Evolutionary conservation across 345 rosid species (phyloP), one percentile per base, ranked within the genome.

Genomic region (Brassica incana): DNA sequence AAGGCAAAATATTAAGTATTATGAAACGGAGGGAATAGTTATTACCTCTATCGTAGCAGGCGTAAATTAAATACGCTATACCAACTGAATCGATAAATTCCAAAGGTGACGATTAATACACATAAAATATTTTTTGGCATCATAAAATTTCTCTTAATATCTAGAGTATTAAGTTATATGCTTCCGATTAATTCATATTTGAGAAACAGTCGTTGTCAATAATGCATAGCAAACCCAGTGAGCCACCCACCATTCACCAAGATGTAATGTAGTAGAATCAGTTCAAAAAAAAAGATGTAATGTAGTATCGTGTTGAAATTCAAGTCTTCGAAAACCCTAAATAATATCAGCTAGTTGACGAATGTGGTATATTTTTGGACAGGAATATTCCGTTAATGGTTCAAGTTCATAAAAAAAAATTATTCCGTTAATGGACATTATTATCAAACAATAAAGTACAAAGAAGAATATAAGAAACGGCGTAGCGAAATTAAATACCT

Each of bases 401-500:
- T 29, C 32, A 29, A 29, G 32, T 29, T 0, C 5, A 29, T 29
- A 29, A 29, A 29, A 29, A 27, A 29, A 29, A 29, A 29, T 29
- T 16, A 29, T 10, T 73, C 20, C 18, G 18, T 36, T 52, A n/a
- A 40, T 61, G 59, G 9, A 4, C 45, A 43, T 20, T 60, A 8
- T 7, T 72, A 14, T 36, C 25, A 59, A 72, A 12, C 36, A 23
- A 36, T 12, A 25, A 27, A 59, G 35, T 56, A 18, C 8, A 48
- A 14, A 12, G 11, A 38, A 38, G 6, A 60, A 72, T 15, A 25
- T 25, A 9, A 43, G 6, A 45, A 40, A 29, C 20, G 1, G 1
- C 69, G 20, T 29, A 60, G 69, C 71, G 3, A 43, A 8, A 50
- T 50, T 54, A 7, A 52, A 20, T 5, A 75, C 78, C 43, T 56